Conservation (phyloP, 805 yeast species). For the Zygosaccharomyces lentus region DNA sequence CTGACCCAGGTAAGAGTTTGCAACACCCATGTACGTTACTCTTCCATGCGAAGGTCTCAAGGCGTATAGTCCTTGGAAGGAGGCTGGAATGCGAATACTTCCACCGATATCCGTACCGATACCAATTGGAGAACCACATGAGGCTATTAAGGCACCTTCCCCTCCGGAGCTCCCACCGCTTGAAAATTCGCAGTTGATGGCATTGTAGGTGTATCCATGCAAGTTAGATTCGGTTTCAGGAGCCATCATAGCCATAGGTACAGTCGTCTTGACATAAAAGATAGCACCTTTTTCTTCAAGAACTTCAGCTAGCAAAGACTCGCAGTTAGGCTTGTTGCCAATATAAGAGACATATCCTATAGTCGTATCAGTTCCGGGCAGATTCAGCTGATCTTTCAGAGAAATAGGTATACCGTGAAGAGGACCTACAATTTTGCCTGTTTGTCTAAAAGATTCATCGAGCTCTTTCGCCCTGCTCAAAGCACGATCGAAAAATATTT, state of each 20-base stretch:
- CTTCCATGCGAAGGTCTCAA: constrained; percentile 9
- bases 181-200: constrained; percentile 45
- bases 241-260: constrained; percentile 58
- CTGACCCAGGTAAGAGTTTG: constrained; percentile 8
- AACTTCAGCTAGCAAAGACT: constrained; percentile 44
- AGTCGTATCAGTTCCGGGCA: constrained; percentile 15
- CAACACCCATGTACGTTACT: constrained; percentile 6
- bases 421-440: constrained; percentile 54
- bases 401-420: constrained; percentile 64
- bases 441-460: constrained; percentile 45
- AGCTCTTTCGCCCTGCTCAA: constrained; percentile 51
- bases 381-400: constrained; percentile 39
- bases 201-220: constrained; percentile 48
- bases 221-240: constrained; percentile 50
- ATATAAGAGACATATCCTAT: constrained; percentile 13
- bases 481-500: constrained; percentile 53
- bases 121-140: constrained; percentile 50
- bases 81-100: constrained; percentile 55
- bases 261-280: constrained; percentile 50
- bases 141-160: constrained; percentile 50
- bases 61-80: constrained; percentile 46
- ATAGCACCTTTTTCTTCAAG: constrained; percentile 42
- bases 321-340: constrained; percentile 38
- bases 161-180: constrained; percentile 61
- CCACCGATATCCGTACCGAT: constrained; percentile 61